A percentile compares a stretch with the other conserved stretches of the same genome.
These are phyloP conservation scores for Amaranthus cruentus DNA, from an alignment of 148 eudicot species.

Conservation along the genomic window DNA sequence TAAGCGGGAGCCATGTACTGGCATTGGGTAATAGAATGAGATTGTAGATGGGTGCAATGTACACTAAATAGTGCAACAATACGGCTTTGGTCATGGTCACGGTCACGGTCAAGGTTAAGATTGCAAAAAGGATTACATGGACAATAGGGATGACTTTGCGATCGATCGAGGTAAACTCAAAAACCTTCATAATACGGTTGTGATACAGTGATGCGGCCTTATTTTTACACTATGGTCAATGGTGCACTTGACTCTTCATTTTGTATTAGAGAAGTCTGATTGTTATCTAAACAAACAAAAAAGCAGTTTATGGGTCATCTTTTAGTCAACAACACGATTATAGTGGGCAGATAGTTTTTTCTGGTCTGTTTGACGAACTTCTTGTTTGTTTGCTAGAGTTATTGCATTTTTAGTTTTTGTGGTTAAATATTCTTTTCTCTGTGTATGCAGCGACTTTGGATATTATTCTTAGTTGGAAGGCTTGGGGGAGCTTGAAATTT, in stretches of 20 bases:
- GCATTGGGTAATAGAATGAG: no score
- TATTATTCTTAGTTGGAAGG: slow-evolving; percentile 80
- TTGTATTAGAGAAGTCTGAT: background rate
- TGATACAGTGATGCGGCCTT: no score
- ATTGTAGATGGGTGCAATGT: no score
- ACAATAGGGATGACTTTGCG: no score
- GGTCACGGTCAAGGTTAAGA: no score
- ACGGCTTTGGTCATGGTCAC: no score
- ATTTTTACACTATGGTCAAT: no score
- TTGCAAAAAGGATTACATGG: no score
- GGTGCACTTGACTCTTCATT: background rate
- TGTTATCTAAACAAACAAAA: background rate
- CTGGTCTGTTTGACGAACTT: background rate
- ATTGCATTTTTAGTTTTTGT: background rate
- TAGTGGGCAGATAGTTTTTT: background rate
- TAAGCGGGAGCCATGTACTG: no score
- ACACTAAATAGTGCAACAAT: no score
- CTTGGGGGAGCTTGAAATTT: slow-evolving; percentile 90
- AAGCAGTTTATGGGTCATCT: background rate
- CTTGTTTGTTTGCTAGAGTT: background rate
- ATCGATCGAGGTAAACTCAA: no score
- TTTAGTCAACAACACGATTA: background rate
- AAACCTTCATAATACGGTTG: no score
- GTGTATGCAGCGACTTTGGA: slow-evolving; percentile 69
- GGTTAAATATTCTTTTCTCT: slow-evolving; percentile 1